Evolutionary conservation across 2,329 filamentous ascomycete genomes (phyloP), one percentile per base, ranked within the genome.

Genomic region (Calycina herbarum): DNA sequence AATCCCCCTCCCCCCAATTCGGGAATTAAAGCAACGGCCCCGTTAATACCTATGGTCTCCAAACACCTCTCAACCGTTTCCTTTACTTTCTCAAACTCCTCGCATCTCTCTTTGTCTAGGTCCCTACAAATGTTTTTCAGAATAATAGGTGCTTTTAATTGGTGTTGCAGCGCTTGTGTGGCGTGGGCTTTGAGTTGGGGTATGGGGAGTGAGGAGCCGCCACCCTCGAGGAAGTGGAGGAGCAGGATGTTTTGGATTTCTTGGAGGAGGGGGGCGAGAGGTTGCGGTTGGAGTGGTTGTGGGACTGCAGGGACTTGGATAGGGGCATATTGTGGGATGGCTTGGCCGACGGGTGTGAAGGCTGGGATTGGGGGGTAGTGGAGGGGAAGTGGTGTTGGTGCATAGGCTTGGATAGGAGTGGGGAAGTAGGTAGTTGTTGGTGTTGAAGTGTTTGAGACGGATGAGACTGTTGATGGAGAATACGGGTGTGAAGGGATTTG

Each of bases 41-140:
- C 62, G 10, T 17, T 20, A 33, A 63, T 59, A 6, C 62, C 62
- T 24, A 63, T 63, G 3, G 24, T 56, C 33, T 63, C 62, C 56
- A 63, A 51, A 59, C 62, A 63, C 31, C 62, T 45, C 62, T 38
- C 48, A n/a, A 63, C 62, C 24, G 29, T 38, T 17, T n/a, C 57
- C 27, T 59, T 63, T 2, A 59, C 29, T 24, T 59, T 31, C 8
- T 59, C 27, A 59, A 59, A 63, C 13, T 63, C 62, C 17, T 35
- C 56, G 27, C 62, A 63, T 20, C 17, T 15, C 27, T 54, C 59
- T 8, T 15, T 54, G 11, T 61, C 40, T n/a, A 61, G 15, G 33
- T 61, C 33, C 13, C 27, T 11, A 29, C 40, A 29, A 10, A 17
- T 17, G 11, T 51, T 24, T 13, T 35, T 5, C n/a, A 61, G 15